phyloP scores from a whole-genome alignment of 2,329 filamentous ascomycete species.

The Dryadomyces sulphureus region DNA sequence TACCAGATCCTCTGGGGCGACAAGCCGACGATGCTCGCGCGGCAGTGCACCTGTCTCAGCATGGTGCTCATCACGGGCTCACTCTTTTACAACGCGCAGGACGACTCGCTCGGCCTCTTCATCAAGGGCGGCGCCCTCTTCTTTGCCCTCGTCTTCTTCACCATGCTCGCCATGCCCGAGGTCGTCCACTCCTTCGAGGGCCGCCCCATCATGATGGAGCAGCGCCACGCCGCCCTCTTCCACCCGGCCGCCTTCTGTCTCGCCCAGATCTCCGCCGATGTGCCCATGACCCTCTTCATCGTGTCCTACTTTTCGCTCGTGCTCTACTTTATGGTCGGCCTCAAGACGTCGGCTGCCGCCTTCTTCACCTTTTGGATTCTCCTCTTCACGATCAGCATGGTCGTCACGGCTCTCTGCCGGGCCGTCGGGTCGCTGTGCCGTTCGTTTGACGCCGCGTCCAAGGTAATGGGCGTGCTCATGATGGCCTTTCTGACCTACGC shows the following conservation, averaged over 20 bases:
- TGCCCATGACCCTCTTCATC: constrained; percentile 47
- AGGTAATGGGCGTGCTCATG: constrained; percentile 40
- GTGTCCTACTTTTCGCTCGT: constrained; percentile 53
- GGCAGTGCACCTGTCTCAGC: constrained; percentile 62
- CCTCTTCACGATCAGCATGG: constrained; percentile 34
- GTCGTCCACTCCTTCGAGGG: constrained; percentile 48
- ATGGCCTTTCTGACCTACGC: constrained; percentile 52
- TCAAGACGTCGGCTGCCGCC: constrained; percentile 48
- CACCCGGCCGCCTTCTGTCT: constrained; percentile 41
- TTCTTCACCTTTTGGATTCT: constrained; percentile 52
- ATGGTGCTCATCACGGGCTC: constrained; percentile 63
- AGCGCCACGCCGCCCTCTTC: constrained; percentile 33
- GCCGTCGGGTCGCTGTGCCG: constrained; percentile 44
- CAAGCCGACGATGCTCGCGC: constrained; percentile 59
- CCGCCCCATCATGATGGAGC: constrained; percentile 42
- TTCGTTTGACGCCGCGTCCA: constrained; percentile 48
- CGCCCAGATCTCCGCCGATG: constrained; percentile 42
- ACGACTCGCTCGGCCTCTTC: constrained; percentile 49
- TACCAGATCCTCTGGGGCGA: constrained; percentile 70
- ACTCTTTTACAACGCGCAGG: constrained; percentile 57
- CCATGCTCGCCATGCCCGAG: constrained; percentile 59
- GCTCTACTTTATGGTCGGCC: constrained; percentile 65
- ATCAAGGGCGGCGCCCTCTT: constrained; percentile 31
- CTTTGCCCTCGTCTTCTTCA: constrained; percentile 36
- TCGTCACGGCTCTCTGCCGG: constrained; percentile 47